Evolutionary conservation across 306 rosid species (phyloP).

Genomic region (Oxytropis ochrocephala): DNA sequence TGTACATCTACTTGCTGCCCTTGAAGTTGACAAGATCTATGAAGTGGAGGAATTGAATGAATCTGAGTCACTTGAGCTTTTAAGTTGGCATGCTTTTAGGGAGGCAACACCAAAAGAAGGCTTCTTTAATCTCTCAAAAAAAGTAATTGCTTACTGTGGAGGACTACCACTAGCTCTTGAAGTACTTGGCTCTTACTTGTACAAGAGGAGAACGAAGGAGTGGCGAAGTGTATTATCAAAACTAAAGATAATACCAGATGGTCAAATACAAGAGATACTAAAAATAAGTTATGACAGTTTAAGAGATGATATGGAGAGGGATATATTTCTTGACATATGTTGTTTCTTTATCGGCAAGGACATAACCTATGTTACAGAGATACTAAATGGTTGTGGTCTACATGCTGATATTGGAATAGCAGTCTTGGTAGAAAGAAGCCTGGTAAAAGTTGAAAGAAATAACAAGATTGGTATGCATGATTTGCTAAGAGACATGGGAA

Average conservation of each 20-base stretch:
- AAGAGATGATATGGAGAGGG: neutral
- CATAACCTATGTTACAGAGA: neutral
- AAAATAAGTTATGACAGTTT: conserved; percentile 19
- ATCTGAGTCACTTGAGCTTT: conserved; percentile 7
- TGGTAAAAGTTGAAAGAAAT: neutral
- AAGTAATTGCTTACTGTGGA: conserved; percentile 3
- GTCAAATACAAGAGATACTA: conserved; percentile 12
- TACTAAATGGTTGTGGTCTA: conserved; percentile 27
- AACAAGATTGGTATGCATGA: conserved; percentile 21
- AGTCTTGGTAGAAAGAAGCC: conserved; percentile 23
- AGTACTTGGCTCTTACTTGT: conserved; percentile 30
- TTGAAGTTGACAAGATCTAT: neutral
- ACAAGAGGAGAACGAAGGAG: neutral
- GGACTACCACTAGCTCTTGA: conserved; percentile 42
- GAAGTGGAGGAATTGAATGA: neutral
- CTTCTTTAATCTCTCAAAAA: neutral
- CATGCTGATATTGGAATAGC: conserved; percentile 25
- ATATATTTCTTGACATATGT: conserved; percentile 36
- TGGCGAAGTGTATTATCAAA: conserved; percentile 30
- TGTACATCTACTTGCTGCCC: neutral
- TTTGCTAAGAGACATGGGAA: conserved; percentile 37
- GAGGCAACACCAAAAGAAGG: neutral
- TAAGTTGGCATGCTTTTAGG: conserved; percentile 27
- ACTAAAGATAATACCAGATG: conserved; percentile 17
- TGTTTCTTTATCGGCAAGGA: conserved; percentile 36